Percentiles rank a stretch among this genome's conserved stretches.
Evolutionary conservation across 345 rosid genomes (phyloP).

Genomic region (Turritis glabra): DNA sequence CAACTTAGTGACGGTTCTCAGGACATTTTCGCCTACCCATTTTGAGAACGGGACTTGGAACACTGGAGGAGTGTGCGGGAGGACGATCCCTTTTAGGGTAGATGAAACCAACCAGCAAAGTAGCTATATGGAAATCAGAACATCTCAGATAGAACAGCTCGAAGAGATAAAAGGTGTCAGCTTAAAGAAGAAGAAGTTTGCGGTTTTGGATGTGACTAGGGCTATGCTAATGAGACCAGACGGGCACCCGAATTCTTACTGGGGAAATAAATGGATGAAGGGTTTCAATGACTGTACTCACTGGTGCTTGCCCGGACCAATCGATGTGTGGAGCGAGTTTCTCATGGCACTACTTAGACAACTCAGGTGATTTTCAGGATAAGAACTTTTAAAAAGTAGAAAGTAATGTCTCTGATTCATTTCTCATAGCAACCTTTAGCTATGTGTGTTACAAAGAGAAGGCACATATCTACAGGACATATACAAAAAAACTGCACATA

Average conservation of each 20-base stretch:
- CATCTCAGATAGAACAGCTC: conserved; percentile 52
- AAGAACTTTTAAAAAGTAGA: not conserved
- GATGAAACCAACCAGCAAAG: conserved; percentile 22
- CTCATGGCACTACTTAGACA: conserved; percentile 46
- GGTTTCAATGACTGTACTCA: conserved; percentile 75
- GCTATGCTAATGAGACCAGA: conserved; percentile 74
- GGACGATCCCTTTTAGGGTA: conserved; percentile 44
- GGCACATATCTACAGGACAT: not conserved
- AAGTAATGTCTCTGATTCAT: not conserved
- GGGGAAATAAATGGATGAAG: conserved; percentile 72
- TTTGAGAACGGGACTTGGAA: conserved; percentile 77
- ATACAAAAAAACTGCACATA: not conserved
- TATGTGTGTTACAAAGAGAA: conserved; percentile 5
- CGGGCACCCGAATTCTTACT: conserved; percentile 62
- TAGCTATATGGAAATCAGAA: conserved; percentile 48
- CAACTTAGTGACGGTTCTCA: conserved; percentile 44
- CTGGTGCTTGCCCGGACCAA: conserved; percentile 80
- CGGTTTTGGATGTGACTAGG: conserved; percentile 52
- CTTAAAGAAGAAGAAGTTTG: conserved; percentile 39
- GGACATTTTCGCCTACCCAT: conserved; percentile 77
- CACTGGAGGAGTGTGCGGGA: conserved; percentile 62
- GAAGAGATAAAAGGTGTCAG: conserved; percentile 35
- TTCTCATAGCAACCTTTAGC: not conserved
- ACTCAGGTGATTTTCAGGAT: not conserved
- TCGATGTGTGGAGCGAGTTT: conserved; percentile 69